A percentile compares a stretch with the other conserved stretches of the same genome.
Evolutionary conservation across 2,329 filamentous ascomycete genomes (phyloP).

Genomic region (Bimuria novae-zelandiae): DNA sequence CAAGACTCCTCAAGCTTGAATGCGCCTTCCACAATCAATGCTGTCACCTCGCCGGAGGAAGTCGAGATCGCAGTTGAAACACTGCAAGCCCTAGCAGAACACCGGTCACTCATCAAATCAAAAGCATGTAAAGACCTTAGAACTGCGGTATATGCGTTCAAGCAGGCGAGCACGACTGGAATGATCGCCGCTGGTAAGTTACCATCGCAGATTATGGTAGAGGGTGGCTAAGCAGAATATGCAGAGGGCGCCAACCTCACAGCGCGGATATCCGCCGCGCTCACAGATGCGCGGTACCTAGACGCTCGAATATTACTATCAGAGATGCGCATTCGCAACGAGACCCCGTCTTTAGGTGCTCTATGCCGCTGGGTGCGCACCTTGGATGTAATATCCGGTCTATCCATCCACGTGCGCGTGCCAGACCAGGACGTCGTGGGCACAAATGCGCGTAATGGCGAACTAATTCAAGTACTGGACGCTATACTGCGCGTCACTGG

Average conservation of each 20-base stretch:
- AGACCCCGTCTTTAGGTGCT: constrained; percentile 69
- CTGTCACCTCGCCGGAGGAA: constrained; percentile 66
- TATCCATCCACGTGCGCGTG: constrained; percentile 60
- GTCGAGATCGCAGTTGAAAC: constrained; percentile 71
- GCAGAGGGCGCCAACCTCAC: constrained; percentile 65
- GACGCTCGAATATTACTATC: constrained; percentile 69
- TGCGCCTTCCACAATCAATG: constrained; percentile 58
- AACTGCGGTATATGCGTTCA: constrained; percentile 70
- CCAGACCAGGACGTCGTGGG: constrained; percentile 38
- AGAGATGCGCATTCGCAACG: constrained; percentile 70
- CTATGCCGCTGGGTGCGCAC: constrained; percentile 75
- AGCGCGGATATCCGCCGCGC: constrained; percentile 66
- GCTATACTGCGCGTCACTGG: constrained; percentile 67
- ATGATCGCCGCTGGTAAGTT: constrained; percentile 59
- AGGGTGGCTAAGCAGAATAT: constrained; percentile 4
- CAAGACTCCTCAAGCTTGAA: constrained; percentile 23
- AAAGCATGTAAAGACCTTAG: constrained; percentile 70
- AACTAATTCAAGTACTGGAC: constrained; percentile 64
- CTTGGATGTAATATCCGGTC: constrained; percentile 69
- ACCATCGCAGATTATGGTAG: neutral
- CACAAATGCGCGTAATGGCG: constrained; percentile 54
- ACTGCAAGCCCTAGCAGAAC: constrained; percentile 60
- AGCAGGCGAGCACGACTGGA: constrained; percentile 70
- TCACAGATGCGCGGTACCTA: constrained; percentile 67
- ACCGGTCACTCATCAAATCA: constrained; percentile 68